Evolutionary conservation across 2,329 filamentous ascomycete species (phyloP).

Genomic region (Xylaria sp.): DNA sequence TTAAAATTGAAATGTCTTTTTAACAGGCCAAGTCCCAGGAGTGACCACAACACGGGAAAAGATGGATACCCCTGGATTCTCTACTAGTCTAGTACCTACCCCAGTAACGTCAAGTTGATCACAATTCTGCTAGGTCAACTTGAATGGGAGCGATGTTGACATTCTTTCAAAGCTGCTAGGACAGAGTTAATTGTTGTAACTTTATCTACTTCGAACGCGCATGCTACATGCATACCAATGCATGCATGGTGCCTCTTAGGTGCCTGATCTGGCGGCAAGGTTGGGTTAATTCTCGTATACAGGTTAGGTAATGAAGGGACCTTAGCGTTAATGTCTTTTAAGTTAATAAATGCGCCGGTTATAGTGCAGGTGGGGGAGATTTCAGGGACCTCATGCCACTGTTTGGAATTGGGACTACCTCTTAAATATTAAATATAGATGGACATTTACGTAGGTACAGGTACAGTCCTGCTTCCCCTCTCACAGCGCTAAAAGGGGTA

Average conservation of each 20-base stretch:
- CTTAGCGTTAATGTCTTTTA: background rate
- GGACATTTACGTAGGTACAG: background rate
- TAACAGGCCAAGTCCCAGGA: background rate
- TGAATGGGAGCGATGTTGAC: background rate
- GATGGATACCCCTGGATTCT: background rate
- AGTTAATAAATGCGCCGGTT: background rate
- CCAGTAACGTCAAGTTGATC: slow-evolving; percentile 17
- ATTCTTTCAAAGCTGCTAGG: background rate
- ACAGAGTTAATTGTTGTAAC: background rate
- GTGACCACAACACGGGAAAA: background rate
- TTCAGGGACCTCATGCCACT: slow-evolving; percentile 21
- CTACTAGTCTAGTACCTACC: background rate
- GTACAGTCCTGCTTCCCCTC: background rate
- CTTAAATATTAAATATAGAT: background rate
- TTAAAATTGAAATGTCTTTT: background rate
- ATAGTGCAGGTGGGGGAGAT: slow-evolving; percentile 12
- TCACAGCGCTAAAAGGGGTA: background rate
- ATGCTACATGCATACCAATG: too few species aligned
- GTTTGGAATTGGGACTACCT: slow-evolving; percentile 6
- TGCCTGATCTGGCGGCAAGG: too few species aligned
- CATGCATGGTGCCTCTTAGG: too few species aligned
- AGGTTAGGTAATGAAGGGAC: background rate
- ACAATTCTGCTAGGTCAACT: slow-evolving; percentile 13
- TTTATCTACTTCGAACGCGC: too few species aligned
- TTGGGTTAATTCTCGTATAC: background rate